Base-by-base conservation (phyloP, 495 filamentous ascomycete species). In the Pyronema omphalodes region DNA sequence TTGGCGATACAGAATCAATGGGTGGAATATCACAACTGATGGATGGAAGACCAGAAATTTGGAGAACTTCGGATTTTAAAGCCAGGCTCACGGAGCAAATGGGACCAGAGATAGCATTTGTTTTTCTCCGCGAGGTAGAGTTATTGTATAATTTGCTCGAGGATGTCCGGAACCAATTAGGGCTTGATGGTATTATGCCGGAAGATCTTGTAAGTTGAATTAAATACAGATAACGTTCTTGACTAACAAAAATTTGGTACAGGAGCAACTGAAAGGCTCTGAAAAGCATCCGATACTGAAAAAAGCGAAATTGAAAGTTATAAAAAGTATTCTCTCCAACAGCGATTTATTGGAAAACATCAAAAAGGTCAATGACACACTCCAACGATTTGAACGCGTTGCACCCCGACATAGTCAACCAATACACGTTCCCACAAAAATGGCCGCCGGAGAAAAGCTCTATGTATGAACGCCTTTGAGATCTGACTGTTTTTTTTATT, bases 201-300 rank as follows among this genome's bases (percentile, higher is more conserved):
- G 62, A 19, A 47, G 29, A n/a, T 9, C 56, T 11, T 23, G 61
- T 18, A 63, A 56, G 37, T 61, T 43, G 40, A 47, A 52, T 33
- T 56, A 55, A 53, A 67, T 56, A 19, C 45, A 50, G 12, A 54
- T n/a, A n/a, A n/a, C n/a, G n/a, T n/a, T n/a, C n/a, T n/a, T n/a
- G n/a, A n/a, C n/a, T n/a, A n/a, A n/a, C n/a, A n/a, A n/a, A n/a
- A n/a, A n/a, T n/a, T n/a, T n/a, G n/a, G n/a, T n/a, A n/a, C n/a
- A n/a, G n/a, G n/a, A n/a, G n/a, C n/a, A n/a, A n/a, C n/a, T n/a
- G n/a, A n/a, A n/a, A n/a, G n/a, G n/a, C n/a, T n/a, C n/a, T n/a
- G n/a, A n/a, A n/a, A n/a, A n/a, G n/a, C n/a, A n/a, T n/a, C n/a
- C n/a, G n/a, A n/a, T n/a, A n/a, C n/a, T n/a, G n/a, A n/a, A n/a